These are phyloP conservation scores for Maudiozyma serrabonitensis DNA, from an alignment of 805 yeast genomes.

Conservation along the genomic window DNA sequence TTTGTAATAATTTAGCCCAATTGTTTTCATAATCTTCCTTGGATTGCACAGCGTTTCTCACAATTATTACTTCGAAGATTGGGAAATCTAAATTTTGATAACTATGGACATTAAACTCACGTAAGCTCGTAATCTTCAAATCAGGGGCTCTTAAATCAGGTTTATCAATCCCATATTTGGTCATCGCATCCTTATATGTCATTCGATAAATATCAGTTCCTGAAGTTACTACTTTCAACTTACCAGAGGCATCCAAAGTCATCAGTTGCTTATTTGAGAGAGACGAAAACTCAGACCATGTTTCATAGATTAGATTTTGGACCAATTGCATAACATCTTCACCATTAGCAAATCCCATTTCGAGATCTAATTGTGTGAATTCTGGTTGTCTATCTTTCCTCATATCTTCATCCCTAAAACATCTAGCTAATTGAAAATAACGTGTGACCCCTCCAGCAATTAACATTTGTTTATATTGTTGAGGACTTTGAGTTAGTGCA, in stretches of 20 bases:
- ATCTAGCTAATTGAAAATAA: constrained; percentile 85
- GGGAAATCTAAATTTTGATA: constrained; percentile 42
- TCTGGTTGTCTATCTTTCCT: constrained; percentile 96
- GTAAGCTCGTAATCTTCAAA: constrained; percentile 42
- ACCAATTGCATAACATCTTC: constrained; percentile 59
- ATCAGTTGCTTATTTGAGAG: constrained; percentile 12
- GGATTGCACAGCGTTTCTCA: constrained; percentile 38
- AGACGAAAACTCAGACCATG: constrained; percentile 44
- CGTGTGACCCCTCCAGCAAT: constrained; percentile 88
- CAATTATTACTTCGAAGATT: constrained; percentile 63
- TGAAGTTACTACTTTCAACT: constrained; percentile 9
- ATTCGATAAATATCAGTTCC: constrained; percentile 34
- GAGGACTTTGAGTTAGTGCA: constrained; percentile 96
- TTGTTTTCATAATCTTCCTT: constrained; percentile 19
- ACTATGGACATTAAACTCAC: constrained; percentile 30
- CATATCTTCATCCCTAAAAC: constrained; percentile 93
- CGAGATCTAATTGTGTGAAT: constrained; percentile 94
- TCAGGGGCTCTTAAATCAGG: constrained; percentile 71
- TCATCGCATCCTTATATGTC: constrained; percentile 59
- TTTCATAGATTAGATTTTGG: constrained; percentile 41
- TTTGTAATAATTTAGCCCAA: constrained; percentile 34
- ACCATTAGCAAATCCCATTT: constrained; percentile 72
- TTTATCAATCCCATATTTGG: constrained; percentile 80
- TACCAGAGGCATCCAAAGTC: constrained; percentile 16
- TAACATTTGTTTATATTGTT: constrained; percentile 87